Conservation (phyloP, 1,284 basidiomycete genomes). For the Ustilago lituana region DNA sequence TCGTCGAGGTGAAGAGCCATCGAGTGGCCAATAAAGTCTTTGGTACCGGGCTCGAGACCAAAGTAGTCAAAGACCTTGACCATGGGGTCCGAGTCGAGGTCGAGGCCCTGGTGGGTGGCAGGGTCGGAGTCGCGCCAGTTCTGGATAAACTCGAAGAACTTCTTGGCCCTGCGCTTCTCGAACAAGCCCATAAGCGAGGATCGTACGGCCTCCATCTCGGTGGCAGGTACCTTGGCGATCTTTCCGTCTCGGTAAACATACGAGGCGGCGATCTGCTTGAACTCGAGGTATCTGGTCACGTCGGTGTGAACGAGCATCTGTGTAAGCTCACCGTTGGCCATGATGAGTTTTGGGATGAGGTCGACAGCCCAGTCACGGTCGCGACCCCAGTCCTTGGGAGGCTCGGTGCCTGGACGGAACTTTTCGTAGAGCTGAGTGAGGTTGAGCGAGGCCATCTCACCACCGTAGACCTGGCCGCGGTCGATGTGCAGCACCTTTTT, state of each 20-base stretch:
- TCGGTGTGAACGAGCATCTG: slow-evolving; percentile 99
- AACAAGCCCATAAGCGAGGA: slow-evolving; percentile 97
- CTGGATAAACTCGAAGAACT: slow-evolving; percentile 98
- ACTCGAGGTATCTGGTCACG: slow-evolving; percentile 98
- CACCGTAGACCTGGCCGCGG: slow-evolving; percentile 98
- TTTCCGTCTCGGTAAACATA: slow-evolving; percentile 96
- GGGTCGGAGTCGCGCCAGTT: slow-evolving; percentile 94
- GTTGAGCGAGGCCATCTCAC: slow-evolving; percentile 95
- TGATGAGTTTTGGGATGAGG: slow-evolving; percentile 74
- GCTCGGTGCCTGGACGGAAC: slow-evolving; percentile 74
- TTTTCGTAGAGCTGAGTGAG: slow-evolving; percentile 97
- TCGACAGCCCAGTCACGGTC: slow-evolving; percentile 67
- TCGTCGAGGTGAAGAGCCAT: slow-evolving; percentile 99
- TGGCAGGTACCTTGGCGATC: slow-evolving; percentile 98
- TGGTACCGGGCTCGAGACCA: slow-evolving; percentile 93
- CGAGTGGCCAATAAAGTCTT: slow-evolving; percentile 99
- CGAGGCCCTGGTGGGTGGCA: slow-evolving; percentile 82
- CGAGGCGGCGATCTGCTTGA: slow-evolving; percentile 99
- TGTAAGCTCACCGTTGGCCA: slow-evolving; percentile 96
- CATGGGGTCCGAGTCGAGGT: slow-evolving; percentile 64
- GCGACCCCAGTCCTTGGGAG: slow-evolving; percentile 70
- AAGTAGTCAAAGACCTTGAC: slow-evolving; percentile 87
- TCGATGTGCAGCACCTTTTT: slow-evolving; percentile 99
- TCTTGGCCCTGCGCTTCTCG: slow-evolving; percentile 97
- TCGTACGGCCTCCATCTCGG: slow-evolving; percentile 95